Evolutionary conservation across 2,329 filamentous ascomycete genomes (phyloP), one percentile per base, ranked within the genome.

Genomic region (Orbilia javanica): DNA sequence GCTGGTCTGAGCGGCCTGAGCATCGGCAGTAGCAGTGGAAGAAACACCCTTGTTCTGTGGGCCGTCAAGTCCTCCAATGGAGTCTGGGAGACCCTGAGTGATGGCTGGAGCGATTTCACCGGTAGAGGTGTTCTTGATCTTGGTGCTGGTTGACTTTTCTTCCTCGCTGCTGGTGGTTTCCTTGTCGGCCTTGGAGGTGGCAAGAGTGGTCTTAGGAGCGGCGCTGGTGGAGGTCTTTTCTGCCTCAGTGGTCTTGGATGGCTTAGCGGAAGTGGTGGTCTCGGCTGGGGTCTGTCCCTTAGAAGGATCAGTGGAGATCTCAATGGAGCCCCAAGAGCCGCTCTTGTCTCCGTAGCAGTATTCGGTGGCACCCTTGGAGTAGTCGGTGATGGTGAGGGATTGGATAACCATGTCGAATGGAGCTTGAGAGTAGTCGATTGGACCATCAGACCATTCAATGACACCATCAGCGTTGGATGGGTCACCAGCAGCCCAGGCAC

Each of bases 401-500:
- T 91, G 88, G 82, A 98, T 90, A 67, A 89, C 86, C 94, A 98
- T 98, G 79, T 88, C 90, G 85, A 92, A 99, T 0, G 96, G 96
- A 0, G 92, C 95, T 79, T 83, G 69, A 88, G 88, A 87, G 86
- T 96, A 99, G 85, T 97, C 90, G 62, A 93, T 97, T 62, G 89
- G 88, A 15, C 96, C 96, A 68, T 91, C 89, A 72, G 96, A 93
- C 96, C 96, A 99, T 80, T 90, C 87, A 85, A 80, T 42, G 60
- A 72, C 62, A 78, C 96, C 96, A n/a, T 87, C 84, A 0, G 90
- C 83, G 84, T 98, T 97, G 31, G 87, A 87, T 0, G 93, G 85
- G 84, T 98, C 96, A 82, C 96, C 96, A 82, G 94, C 96, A 69
- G 93, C 90, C 96, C 96, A 99, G 72, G 92, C 87, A 79, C 96